phyloP scores from a whole-genome alignment of 306 rosid genomes.

The Trifolium repens region DNA sequence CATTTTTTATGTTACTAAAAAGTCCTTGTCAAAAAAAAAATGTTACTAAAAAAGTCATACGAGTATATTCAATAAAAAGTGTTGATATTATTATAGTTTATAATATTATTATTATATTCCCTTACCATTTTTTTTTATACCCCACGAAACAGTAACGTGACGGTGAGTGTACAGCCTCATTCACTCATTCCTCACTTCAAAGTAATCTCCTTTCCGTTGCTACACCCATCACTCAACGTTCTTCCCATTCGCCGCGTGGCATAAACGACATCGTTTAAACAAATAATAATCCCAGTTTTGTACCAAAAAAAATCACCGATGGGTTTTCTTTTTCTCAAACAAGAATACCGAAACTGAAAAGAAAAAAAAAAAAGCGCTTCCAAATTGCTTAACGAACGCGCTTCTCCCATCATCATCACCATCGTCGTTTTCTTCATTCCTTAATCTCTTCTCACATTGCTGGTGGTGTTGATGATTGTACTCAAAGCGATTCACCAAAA shows the following conservation, averaged over 20 bases:
- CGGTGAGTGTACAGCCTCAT: slow-evolving; percentile 28
- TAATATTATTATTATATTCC: too few relatives aligned
- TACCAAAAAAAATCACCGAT: not conserved
- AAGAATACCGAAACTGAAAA: not conserved
- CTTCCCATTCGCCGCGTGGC: slow-evolving; percentile 30
- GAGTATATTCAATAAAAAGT: too few relatives aligned
- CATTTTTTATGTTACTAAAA: too few relatives aligned
- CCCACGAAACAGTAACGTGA: slow-evolving; percentile 40
- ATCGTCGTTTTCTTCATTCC: slow-evolving; percentile 12
- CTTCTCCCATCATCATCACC: slow-evolving; percentile 25
- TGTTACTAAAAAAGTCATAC: too few relatives aligned
- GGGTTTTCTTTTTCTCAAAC: not conserved
- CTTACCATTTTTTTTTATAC: not conserved
- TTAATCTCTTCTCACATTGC: slow-evolving; percentile 35
- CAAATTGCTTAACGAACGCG: slow-evolving; percentile 3
- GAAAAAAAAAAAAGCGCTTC: slow-evolving; percentile 9
- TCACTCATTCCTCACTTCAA: slow-evolving; percentile 15
- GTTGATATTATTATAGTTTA: too few relatives aligned
- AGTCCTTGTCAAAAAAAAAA: too few relatives aligned
- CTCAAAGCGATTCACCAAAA: slow-evolving; percentile 15
- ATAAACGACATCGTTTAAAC: slow-evolving; percentile 42
- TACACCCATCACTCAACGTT: slow-evolving; percentile 32
- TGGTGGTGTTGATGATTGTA: slow-evolving; percentile 28
- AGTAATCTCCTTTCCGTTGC: slow-evolving; percentile 34
- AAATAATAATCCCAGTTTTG: not conserved